phyloP scores from a whole-genome alignment of 306 rosid species.

The Cercis canadensis region DNA sequence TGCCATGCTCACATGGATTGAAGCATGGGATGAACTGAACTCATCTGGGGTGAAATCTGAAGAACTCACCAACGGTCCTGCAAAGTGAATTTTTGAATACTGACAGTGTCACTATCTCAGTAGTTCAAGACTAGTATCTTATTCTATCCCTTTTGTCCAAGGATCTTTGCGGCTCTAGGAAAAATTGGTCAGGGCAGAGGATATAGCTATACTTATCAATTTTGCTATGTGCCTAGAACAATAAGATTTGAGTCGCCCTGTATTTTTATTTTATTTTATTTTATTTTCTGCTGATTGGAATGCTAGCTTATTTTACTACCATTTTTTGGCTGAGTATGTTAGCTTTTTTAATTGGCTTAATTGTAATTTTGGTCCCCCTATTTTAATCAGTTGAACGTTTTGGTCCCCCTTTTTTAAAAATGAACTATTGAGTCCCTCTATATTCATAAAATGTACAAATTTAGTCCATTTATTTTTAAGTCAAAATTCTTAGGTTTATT shows the following conservation, averaged over 20 bases:
- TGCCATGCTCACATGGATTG: slow-evolving; percentile 87
- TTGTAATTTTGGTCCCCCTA: too few species aligned
- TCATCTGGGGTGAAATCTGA: slow-evolving; percentile 49
- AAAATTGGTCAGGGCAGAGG: slow-evolving; percentile 42
- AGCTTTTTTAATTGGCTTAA: slow-evolving; percentile 2
- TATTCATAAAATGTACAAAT: too few species aligned
- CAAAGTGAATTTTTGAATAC: slow-evolving; percentile 43
- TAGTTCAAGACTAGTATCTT: slow-evolving; percentile 23
- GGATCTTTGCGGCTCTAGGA: slow-evolving; percentile 42
- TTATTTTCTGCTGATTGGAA: slow-evolving; percentile 19
- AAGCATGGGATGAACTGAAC: slow-evolving; percentile 85
- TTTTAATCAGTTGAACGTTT: too few species aligned
- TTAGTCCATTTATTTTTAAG: too few species aligned
- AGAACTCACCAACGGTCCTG: slow-evolving; percentile 36
- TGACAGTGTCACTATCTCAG: slow-evolving; percentile 17
- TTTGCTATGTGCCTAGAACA: slow-evolving; percentile 37
- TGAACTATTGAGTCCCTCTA: too few species aligned
- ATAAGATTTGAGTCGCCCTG: slow-evolving; percentile 22
- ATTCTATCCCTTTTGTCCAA: slow-evolving; percentile 37
- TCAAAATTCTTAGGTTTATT: too few species aligned
- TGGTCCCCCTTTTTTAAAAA: too few species aligned
- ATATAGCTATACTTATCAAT: slow-evolving; percentile 32
- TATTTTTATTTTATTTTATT: slow-evolving; percentile 1
- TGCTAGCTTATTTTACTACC: slow-evolving; percentile 4
- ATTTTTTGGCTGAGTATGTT: slow-evolving; percentile 15